Percentiles rank a stretch among this genome's conserved stretches.
Conservation (phyloP, 306 rosid genomes). For the Acacia acuminata region DNA sequence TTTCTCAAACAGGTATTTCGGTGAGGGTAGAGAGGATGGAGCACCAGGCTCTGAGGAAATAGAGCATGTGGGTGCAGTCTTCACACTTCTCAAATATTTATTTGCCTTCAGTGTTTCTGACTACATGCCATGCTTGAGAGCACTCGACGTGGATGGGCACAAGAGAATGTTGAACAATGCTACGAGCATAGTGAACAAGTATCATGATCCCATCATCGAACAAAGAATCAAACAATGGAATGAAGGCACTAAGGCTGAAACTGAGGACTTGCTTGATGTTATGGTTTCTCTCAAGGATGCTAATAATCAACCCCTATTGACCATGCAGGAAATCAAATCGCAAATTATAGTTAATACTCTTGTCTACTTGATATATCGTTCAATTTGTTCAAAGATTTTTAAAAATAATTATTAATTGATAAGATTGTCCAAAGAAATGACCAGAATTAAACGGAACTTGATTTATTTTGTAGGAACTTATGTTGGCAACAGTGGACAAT, state of each 20-base stretch:
- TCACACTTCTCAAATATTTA: too few species aligned
- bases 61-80: too few species aligned
- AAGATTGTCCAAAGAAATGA: too few species aligned
- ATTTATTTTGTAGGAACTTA: too few species aligned
- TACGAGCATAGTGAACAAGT: background rate
- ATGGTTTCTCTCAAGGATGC: background rate
- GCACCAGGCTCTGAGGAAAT: too few species aligned
- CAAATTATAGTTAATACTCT: background rate
- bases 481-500: too few species aligned
- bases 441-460: too few species aligned
- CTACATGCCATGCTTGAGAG: background rate
- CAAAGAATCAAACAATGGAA: background rate
- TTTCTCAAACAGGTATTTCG: too few species aligned
- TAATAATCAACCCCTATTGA: background rate
- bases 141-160: background rate
- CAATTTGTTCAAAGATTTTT: too few species aligned
- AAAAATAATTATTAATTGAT: too few species aligned
- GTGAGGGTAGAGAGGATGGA: too few species aligned
- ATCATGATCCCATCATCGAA: background rate
- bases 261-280: background rate
- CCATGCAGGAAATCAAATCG: background rate
- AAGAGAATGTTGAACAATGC: background rate
- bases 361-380: background rate
- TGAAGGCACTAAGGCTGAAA: background rate
- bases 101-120: too few species aligned